Evolutionary conservation across 2,329 filamentous ascomycete genomes (phyloP).

Genomic region (Pseudocercospora fuligena): DNA sequence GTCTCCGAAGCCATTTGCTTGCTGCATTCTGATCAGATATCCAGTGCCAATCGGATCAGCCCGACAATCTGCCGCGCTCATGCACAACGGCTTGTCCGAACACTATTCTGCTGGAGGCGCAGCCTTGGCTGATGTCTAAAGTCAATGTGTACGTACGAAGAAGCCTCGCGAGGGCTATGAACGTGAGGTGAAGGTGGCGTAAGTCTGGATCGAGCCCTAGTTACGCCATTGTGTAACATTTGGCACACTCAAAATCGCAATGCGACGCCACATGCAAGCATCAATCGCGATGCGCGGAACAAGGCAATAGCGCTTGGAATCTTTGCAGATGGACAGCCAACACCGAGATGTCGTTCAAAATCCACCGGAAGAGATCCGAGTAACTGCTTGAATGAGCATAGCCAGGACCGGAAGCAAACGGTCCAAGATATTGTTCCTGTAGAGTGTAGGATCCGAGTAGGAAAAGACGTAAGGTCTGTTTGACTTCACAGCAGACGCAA

Average conservation of each 20-base stretch:
- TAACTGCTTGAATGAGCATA: background rate
- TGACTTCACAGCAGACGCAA: no score
- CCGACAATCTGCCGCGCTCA: background rate
- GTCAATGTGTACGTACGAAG: background rate
- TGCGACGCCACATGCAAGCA: background rate
- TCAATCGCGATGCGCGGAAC: background rate
- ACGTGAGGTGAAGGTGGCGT: slow-evolving; percentile 8
- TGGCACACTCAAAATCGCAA: background rate
- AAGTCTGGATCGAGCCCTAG: slow-evolving; percentile 12
- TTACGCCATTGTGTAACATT: slow-evolving; percentile 11
- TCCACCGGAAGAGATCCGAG: background rate
- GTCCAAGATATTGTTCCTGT: no score
- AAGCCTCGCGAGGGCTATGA: background rate
- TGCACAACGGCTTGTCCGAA: background rate
- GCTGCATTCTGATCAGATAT: background rate
- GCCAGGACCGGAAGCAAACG: background rate
- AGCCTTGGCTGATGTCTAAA: background rate
- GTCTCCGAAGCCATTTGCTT: background rate
- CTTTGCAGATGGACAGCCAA: background rate
- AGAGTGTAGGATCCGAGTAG: no score
- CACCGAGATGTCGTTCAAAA: background rate
- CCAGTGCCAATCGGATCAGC: slow-evolving; percentile 1
- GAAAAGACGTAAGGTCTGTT: no score
- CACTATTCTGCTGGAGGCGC: background rate
- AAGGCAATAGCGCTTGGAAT: background rate